phyloP scores from a whole-genome alignment of 192 early-diverging fungal genomes.

The Coemansia sp. region DNA sequence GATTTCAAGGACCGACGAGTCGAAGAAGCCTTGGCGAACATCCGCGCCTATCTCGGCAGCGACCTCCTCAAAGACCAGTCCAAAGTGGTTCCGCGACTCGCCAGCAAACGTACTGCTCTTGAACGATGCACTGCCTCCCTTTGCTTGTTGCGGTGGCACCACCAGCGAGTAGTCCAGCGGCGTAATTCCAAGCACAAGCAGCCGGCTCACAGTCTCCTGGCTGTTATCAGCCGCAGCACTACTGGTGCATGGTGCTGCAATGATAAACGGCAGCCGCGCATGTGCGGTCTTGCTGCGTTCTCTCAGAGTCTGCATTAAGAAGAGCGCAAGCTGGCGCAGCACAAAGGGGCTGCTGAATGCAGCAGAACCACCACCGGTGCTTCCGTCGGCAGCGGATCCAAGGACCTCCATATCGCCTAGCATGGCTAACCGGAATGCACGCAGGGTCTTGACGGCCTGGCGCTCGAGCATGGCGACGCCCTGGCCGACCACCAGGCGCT shows the following conservation, averaged over 20 bases:
- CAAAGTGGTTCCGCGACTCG: slow-evolving; percentile 62
- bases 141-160: slow-evolving; percentile 37
- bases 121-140: slow-evolving; percentile 46
- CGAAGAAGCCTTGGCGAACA: slow-evolving; percentile 76
- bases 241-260: slow-evolving; percentile 62
- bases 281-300: slow-evolving; percentile 22
- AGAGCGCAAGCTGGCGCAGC: slow-evolving; percentile 76
- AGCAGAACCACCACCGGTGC: background rate
- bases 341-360: slow-evolving; percentile 61
- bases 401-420: slow-evolving; percentile 57
- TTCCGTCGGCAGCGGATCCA: slow-evolving; percentile 2
- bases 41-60: slow-evolving; percentile 66
- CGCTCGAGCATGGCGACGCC: slow-evolving; percentile 81
- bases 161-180: slow-evolving; percentile 50
- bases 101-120: slow-evolving; percentile 53
- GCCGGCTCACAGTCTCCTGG: slow-evolving; percentile 18
- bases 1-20: slow-evolving; percentile 79
- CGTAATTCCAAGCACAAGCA: slow-evolving; percentile 70
- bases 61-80: slow-evolving; percentile 76
- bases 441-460: slow-evolving; percentile 69
- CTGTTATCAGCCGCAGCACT: slow-evolving; percentile 18
- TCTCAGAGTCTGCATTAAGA: slow-evolving; percentile 71
- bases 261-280: slow-evolving; percentile 68
- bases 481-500: slow-evolving; percentile 74
- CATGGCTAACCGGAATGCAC: slow-evolving; percentile 72